Conservation (phyloP, 2,329 filamentous ascomycete species). For the Capronia coronata region DNA sequence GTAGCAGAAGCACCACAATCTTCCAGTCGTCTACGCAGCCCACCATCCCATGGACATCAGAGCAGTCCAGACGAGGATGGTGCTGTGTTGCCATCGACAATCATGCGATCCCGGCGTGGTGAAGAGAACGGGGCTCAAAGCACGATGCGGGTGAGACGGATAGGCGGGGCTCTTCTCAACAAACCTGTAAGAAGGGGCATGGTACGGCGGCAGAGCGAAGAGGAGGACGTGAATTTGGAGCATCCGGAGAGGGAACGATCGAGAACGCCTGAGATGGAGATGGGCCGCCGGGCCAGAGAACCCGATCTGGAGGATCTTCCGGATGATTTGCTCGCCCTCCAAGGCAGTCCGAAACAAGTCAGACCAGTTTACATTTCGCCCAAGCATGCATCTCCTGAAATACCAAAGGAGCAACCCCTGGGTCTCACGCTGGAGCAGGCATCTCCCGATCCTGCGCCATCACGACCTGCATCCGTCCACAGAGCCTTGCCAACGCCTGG, state of each 20-base stretch:
- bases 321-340: constrained; percentile 23
- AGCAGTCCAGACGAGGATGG: constrained; percentile 28
- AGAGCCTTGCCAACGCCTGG: constrained; percentile 38
- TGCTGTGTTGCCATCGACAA: constrained; percentile 34
- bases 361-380: constrained; percentile 21
- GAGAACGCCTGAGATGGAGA: constrained; percentile 26
- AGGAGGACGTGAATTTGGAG: constrained; percentile 46
- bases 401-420: constrained; percentile 8
- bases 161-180: constrained; percentile 71
- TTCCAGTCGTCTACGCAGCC: constrained; percentile 31
- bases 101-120: constrained; percentile 42
- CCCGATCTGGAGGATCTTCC: constrained; percentile 29
- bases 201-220: constrained; percentile 55
- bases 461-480: constrained; percentile 23
- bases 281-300: constrained; percentile 30
- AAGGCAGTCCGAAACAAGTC: constrained; percentile 27
- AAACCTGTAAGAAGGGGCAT: constrained; percentile 72
- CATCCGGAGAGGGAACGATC: constrained; percentile 25
- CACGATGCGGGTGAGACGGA: constrained; percentile 70
- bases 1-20: constrained; percentile 23
- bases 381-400: constrained; percentile 12
- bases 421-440: neutral
- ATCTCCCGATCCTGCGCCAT: constrained; percentile 24
- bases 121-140: constrained; percentile 63
- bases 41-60: constrained; percentile 30